phyloP scores from a whole-genome alignment of 257 asterid species.

The Asclepias syriaca region DNA sequence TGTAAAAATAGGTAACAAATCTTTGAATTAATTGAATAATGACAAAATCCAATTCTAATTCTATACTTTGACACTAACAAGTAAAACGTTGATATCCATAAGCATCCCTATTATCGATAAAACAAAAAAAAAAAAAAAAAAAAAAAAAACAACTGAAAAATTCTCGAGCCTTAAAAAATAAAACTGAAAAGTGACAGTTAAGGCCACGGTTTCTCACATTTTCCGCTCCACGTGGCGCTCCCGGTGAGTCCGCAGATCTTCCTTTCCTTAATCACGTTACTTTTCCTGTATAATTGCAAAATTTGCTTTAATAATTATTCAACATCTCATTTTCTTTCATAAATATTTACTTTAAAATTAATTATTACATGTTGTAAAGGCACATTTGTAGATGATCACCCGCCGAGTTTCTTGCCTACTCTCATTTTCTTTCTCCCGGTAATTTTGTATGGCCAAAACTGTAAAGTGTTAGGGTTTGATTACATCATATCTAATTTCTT shows the following conservation, averaged over 20 bases:
- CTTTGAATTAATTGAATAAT: neutral
- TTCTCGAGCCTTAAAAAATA: neutral
- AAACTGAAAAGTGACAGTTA: conserved; percentile 17
- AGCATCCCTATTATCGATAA: neutral
- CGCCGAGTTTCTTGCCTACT: neutral
- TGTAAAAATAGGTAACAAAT: neutral
- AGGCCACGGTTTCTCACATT: neutral
- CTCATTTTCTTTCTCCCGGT: neutral
- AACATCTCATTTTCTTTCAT: conserved; percentile 2
- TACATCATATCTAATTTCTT: conserved; percentile 6
- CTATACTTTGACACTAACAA: too few relatives aligned
- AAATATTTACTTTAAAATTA: too few relatives aligned
- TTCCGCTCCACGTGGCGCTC: conserved; percentile 16
- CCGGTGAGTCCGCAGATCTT: conserved; percentile 24
- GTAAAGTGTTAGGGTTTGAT: too few relatives aligned
- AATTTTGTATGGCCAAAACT: neutral
- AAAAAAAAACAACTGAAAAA: neutral
- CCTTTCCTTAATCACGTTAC: neutral
- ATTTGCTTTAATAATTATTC: neutral
- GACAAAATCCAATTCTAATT: too few relatives aligned
- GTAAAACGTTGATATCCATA: neutral
- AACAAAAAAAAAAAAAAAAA: too few relatives aligned
- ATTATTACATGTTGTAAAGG: neutral
- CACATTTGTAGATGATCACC: conserved; percentile 1
- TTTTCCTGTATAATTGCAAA: neutral